Evolutionary conservation across 2,329 filamentous ascomycete species (phyloP), one percentile per base, ranked within the genome.

Genomic region (Exophiala dermatitidis): DNA sequence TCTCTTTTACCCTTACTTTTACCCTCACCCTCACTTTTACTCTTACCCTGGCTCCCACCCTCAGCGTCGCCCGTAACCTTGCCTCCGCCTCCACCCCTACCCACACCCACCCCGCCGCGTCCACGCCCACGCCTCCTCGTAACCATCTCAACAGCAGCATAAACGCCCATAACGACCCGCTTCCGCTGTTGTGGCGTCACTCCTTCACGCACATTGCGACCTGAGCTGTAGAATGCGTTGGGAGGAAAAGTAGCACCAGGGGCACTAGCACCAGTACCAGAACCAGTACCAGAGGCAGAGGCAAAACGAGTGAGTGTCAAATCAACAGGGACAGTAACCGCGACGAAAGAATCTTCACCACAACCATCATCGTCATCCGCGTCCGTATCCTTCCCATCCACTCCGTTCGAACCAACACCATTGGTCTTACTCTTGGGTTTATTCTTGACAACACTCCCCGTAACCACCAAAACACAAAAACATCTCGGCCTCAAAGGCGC

Each of bases 391-490:
- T 19, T 19, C 19, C 19, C 19, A 19, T 19, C 19, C 1, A 19
- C 19, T 19, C 19, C 19, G 19, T 19, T 19, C 19, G 19, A 19
- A 19, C 19, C 19, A 19, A 19, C 19, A 19, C 19, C 19, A 19
- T 19, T 19, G 19, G 19, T 19, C 19, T 19, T 19, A 19, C 19
- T 19, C 19, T 19, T 19, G 9, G 5, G 9, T 8, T 8, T 7
- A 30, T 32, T 29, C 31, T 46, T 30, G 38, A 54, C 45, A 12
- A 48, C 36, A 33, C 47, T 62, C 4, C 63, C 66, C 8, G 61
- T 66, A 6, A 62, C 54, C 6, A 68, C 62, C 7, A 67, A 54
- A 7, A 66, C 64, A 19, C 64, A 56, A 46, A 68, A 68, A 44
- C 64, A 63, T 10, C 66, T 54, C 38, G 63, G 57, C 10, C 44